Percentiles rank a stretch among this genome's conserved stretches.
Evolutionary conservation across 768 basidiomycete genomes (phyloP).

Genomic region (Pholiota microspora): DNA sequence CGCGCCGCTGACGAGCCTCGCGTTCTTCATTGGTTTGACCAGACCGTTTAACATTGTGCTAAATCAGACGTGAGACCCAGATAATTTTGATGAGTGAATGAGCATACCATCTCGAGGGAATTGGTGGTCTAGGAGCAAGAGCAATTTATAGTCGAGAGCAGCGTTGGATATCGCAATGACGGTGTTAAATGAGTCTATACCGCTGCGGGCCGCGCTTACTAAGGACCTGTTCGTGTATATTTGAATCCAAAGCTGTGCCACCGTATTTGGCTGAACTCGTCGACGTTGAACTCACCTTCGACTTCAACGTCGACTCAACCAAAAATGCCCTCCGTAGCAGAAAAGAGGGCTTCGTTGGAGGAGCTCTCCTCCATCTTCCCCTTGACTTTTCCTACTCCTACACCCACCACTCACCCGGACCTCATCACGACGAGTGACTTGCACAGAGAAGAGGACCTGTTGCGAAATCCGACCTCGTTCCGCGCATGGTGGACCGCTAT

Average conservation of each 20-base stretch:
- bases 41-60: conserved; percentile 74
- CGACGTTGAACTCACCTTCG: too few species aligned
- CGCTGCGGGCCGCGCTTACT: background rate
- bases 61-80: background rate
- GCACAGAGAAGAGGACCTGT: conserved; percentile 89
- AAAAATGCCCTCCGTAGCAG: conserved; percentile 58
- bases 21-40: conserved; percentile 56
- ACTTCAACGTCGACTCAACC: too few species aligned
- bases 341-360: conserved; percentile 46
- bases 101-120: conserved; percentile 8
- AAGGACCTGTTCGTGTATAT: conserved; percentile 4
- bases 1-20: conserved; percentile 67
- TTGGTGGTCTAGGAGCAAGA: background rate
- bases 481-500: conserved; percentile 93
- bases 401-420: conserved; percentile 72
- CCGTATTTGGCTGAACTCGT: conserved; percentile 1
- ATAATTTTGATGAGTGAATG: background rate
- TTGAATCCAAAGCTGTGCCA: conserved; percentile 11
- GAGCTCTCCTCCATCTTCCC: conserved; percentile 64
- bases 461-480: conserved; percentile 88
- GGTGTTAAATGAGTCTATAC: background rate
- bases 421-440: conserved; percentile 76
- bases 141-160: background rate
- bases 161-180: background rate
- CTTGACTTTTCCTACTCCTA: conserved; percentile 81